Percentiles rank a stretch among this genome's conserved stretches.
phyloP scores from a whole-genome alignment of 1,139 yeast species.

The Nakaseomyces sp. region DNA sequence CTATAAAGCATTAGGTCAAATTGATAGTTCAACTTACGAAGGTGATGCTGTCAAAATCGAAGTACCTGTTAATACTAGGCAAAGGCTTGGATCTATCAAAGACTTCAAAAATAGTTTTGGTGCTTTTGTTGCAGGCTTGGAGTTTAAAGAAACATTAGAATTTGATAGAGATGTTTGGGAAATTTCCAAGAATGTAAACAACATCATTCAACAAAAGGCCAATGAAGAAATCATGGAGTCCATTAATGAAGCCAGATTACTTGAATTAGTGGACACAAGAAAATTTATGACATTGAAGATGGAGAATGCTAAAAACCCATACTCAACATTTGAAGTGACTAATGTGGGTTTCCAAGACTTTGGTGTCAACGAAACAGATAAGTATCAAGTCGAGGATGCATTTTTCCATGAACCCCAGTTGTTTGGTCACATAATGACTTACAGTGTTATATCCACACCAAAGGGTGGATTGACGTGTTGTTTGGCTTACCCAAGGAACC shows the following conservation, averaged over 20 bases:
- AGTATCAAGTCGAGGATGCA: constrained; percentile 20
- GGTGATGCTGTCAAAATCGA: constrained; percentile 18
- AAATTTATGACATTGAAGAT: constrained; percentile 16
- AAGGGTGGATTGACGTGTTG: constrained; percentile 23
- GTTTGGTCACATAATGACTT: constrained; percentile 19
- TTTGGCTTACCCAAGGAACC: constrained; percentile 18
- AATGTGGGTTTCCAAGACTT: constrained; percentile 26
- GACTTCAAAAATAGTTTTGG: constrained; percentile 12
- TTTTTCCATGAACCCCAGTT: constrained; percentile 27
- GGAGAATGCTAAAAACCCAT: constrained; percentile 15
- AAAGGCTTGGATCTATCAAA: background rate
- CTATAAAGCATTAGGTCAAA: constrained; percentile 11
- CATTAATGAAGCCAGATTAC: constrained; percentile 18
- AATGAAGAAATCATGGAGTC: constrained; percentile 12
- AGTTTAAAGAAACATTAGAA: constrained; percentile 10
- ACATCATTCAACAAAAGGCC: constrained; percentile 8
- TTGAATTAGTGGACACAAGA: constrained; percentile 20
- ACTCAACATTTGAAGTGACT: constrained; percentile 27
- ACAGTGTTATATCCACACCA: constrained; percentile 20
- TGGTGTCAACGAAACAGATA: constrained; percentile 6
- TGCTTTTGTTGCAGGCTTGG: constrained; percentile 19
- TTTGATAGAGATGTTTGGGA: constrained; percentile 15
- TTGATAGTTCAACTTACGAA: constrained; percentile 5
- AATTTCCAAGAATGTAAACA: constrained; percentile 14
- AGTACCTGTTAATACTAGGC: constrained; percentile 27